Percentiles rank a stretch among this genome's conserved stretches.
Conservation (phyloP, 2,329 filamentous ascomycete species). For the Phyllosticta citriasiana region DNA sequence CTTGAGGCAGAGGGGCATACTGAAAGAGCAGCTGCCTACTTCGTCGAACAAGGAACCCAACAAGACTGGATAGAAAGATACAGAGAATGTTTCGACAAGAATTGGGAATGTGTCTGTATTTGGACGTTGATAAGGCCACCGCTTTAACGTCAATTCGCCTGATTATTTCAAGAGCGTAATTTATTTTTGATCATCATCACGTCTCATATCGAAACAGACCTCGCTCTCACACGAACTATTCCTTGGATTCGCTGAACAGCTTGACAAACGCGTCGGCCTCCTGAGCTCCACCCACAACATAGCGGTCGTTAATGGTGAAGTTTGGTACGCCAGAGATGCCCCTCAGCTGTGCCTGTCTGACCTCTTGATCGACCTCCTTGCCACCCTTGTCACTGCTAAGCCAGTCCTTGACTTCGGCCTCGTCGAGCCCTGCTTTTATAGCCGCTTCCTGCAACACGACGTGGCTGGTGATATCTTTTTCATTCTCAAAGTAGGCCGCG, state of each 20-base stretch:
- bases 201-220: not conserved
- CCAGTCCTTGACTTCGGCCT: slow-evolving; percentile 34
- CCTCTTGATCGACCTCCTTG: slow-evolving; percentile 37
- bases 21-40: slow-evolving; percentile 7
- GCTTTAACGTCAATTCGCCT: not conserved
- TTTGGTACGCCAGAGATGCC: slow-evolving; percentile 61
- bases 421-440: slow-evolving; percentile 34
- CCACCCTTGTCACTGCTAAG: slow-evolving; percentile 35
- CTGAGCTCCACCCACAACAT: slow-evolving; percentile 61
- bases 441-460: slow-evolving; percentile 32
- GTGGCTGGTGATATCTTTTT: slow-evolving; percentile 36
- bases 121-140: not conserved
- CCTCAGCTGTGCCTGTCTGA: slow-evolving; percentile 34
- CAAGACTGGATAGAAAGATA: not conserved
- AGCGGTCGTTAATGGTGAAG: slow-evolving; percentile 60
- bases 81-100: no score
- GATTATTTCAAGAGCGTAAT: not conserved
- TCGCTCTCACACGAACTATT: slow-evolving; percentile 17
- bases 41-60: not conserved
- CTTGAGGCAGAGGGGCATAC: slow-evolving; percentile 12
- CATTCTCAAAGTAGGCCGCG: slow-evolving; percentile 36
- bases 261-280: slow-evolving; percentile 57
- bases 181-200: not conserved
- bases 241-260: slow-evolving; percentile 53
- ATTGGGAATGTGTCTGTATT: not conserved